Base-by-base conservation (phyloP, 164 flowering plant species). In the Sedum album region DNA sequence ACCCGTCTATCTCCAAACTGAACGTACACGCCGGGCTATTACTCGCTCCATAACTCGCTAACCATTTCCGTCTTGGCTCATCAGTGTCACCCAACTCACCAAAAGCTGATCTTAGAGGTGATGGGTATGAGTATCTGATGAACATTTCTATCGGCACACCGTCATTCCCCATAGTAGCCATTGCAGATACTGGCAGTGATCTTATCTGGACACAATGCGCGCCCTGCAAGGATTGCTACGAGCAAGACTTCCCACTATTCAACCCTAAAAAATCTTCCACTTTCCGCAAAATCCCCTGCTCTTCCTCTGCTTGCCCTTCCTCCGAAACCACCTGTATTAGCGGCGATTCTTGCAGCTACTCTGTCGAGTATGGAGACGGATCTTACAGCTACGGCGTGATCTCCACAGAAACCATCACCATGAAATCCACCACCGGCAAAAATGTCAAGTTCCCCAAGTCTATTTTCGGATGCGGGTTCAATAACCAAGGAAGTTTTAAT, bases 161-260 rank as follows among this genome's bases (percentile, higher is more conserved):
- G 7, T 70, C 70, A 2, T 28, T 73, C 0, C 72, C 71, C 18
- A 49, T 76, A 0, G 60, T 55, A 11, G 72, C 61, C 46, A 30
- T 76, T 35, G 69, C 44, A 2, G 79, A 76, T 25, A 73, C 79
- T 1, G 79, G 79, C 41, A 73, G 79, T n/a, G 74, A 70, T 57
- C 76, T 76, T 0, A 20, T 73, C 0, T 76, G 79, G 79, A 68
- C 76, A 5, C 79, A 76, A 21, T 76, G 79, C 17, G 49, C 26
- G 11, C 79, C 79, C 11, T 76, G 79, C 63, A 21, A 26, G 2
- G 46, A 33, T 10, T 76, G 79, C 23, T 76, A 67, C 63, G 38
- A 65, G 42, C 79, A 76, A 39, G 61, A 1, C 10, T 21, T 36
- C 1, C 76, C 76, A 11, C 31, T 62, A 30, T 76, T 46, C 21